These are phyloP conservation scores for Solanum paucissectum DNA, from an alignment of 257 asterid species.

Conservation along the genomic window DNA sequence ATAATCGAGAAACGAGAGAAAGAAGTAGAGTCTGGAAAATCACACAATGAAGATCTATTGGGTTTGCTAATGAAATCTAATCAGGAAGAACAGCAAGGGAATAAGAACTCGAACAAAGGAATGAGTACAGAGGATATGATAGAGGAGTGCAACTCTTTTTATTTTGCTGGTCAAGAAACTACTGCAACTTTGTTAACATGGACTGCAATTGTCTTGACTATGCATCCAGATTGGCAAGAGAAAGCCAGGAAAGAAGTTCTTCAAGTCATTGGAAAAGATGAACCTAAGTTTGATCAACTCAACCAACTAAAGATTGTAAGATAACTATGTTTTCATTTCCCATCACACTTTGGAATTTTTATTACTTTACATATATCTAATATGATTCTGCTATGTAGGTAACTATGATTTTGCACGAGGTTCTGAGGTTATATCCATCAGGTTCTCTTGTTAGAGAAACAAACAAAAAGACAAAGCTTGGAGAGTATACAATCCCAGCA, in stretches of 20 bases:
- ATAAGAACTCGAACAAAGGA: neutral
- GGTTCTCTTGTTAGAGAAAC: neutral
- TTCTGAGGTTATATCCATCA: conserved; percentile 7
- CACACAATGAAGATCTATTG: conserved; percentile 3
- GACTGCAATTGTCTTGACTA: conserved; percentile 12
- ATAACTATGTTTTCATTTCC: neutral
- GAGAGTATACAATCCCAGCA: neutral
- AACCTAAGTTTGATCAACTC: conserved; percentile 4
- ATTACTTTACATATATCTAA: too few species aligned
- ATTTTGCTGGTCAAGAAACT: conserved; percentile 21
- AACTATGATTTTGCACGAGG: conserved; percentile 1
- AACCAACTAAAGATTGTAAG: conserved; percentile 17
- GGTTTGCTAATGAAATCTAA: conserved; percentile 11
- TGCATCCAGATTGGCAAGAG: conserved; percentile 20
- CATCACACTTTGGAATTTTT: neutral
- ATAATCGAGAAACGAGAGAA: neutral
- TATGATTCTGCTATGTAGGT: neutral
- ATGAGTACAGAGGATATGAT: conserved; percentile 17
- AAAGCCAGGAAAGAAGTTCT: conserved; percentile 14
- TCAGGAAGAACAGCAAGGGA: neutral
- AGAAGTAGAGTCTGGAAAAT: neutral
- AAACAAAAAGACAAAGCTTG: neutral
- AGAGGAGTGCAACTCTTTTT: conserved; percentile 19
- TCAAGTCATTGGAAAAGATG: conserved; percentile 7
- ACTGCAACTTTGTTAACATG: conserved; percentile 16